A percentile compares a stretch with the other conserved stretches of the same genome.
Conservation (phyloP, 495 filamentous ascomycete species). For the Parmelia sp. region DNA sequence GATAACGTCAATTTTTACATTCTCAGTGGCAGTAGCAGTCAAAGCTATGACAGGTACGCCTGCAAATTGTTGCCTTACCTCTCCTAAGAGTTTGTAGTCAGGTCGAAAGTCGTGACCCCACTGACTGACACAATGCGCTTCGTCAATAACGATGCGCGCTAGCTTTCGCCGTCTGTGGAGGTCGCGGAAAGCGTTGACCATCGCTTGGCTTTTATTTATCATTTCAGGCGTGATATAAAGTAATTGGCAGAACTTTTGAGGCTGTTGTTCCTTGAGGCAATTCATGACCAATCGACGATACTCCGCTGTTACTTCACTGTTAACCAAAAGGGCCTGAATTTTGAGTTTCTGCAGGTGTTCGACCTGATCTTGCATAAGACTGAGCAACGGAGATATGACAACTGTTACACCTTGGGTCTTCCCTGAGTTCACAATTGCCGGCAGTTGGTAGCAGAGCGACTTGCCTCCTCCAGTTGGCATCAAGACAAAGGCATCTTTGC, state of each 20-base stretch:
- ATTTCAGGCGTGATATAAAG: slow-evolving; percentile 97
- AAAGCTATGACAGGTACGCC: slow-evolving; percentile 86
- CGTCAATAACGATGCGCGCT: slow-evolving; percentile 91
- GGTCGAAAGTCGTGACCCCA: slow-evolving; percentile 99
- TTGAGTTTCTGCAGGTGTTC: slow-evolving; percentile 66
- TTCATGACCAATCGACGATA: slow-evolving; percentile 55
- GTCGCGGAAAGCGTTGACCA: slow-evolving; percentile 53
- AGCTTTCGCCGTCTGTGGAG: slow-evolving; percentile 62
- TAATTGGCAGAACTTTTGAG: slow-evolving; percentile 67
- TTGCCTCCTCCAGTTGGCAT: slow-evolving; percentile 99
- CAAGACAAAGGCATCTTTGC: slow-evolving; percentile 84
- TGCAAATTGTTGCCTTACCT: slow-evolving; percentile 58
- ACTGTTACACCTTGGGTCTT: slow-evolving; percentile 80
- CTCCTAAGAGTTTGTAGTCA: slow-evolving; percentile 84
- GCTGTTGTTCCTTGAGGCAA: slow-evolving; percentile 50
- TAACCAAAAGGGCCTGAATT: slow-evolving; percentile 71
- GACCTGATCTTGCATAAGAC: slow-evolving; percentile 95
- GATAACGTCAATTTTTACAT: slow-evolving; percentile 84
- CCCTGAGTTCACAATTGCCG: slow-evolving; percentile 75
- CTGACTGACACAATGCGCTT: slow-evolving; percentile 97
- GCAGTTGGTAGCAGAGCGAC: slow-evolving; percentile 92
- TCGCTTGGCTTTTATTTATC: slow-evolving; percentile 67
- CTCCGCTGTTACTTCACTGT: slow-evolving; percentile 57
- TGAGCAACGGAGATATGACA: slow-evolving; percentile 89
- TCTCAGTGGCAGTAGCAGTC: slow-evolving; percentile 89